A percentile compares a stretch with the other conserved stretches of the same genome.
Conservation (phyloP, 2,329 filamentous ascomycete genomes). For the Corinectria fuckeliana region DNA sequence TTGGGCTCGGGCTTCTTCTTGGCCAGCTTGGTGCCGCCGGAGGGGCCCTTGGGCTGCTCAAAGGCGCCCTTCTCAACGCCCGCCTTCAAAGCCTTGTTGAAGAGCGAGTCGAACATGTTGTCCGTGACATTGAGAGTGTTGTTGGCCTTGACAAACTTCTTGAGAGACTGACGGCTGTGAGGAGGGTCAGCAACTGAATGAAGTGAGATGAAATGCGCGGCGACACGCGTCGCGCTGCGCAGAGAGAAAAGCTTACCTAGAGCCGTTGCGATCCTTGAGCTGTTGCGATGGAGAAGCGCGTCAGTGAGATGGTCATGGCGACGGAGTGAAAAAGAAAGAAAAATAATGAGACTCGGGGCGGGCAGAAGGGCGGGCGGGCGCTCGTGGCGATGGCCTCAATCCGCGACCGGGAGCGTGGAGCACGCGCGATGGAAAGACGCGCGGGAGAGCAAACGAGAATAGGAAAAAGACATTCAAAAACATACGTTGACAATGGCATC, state of each 20-base stretch:
- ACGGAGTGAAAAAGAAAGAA: constrained; percentile 20
- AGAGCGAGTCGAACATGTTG: constrained; percentile 72
- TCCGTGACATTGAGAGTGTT: constrained; percentile 56
- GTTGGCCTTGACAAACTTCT: constrained; percentile 67
- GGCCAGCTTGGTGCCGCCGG: constrained; percentile 89
- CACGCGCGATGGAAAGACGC: constrained; percentile 43
- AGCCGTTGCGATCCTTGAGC: constrained; percentile 69
- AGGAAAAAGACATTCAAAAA: constrained; percentile 33
- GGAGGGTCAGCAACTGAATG: constrained; percentile 20
- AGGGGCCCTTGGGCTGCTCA: constrained; percentile 88
- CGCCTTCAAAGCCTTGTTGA: constrained; percentile 83
- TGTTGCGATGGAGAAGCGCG: constrained; percentile 44
- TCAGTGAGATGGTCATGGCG: constrained; percentile 45
- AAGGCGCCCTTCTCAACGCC: constrained; percentile 90
- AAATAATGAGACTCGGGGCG: constrained; percentile 13
- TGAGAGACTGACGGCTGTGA: constrained; percentile 62
- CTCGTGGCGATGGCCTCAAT: constrained; percentile 33
- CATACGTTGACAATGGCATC: constrained; percentile 67
- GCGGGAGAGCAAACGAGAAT: constrained; percentile 43
- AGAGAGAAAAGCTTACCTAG: constrained; percentile 43
- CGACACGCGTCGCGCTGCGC: constrained; percentile 20
- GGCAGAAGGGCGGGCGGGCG: constrained; percentile 18
- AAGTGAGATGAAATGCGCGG: not conserved
- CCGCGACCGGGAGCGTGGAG: constrained; percentile 27
- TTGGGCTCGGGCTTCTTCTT: constrained; percentile 69